Conservation (phyloP, 208 protist genomes). For the Acanthamoeba royreba region DNA sequence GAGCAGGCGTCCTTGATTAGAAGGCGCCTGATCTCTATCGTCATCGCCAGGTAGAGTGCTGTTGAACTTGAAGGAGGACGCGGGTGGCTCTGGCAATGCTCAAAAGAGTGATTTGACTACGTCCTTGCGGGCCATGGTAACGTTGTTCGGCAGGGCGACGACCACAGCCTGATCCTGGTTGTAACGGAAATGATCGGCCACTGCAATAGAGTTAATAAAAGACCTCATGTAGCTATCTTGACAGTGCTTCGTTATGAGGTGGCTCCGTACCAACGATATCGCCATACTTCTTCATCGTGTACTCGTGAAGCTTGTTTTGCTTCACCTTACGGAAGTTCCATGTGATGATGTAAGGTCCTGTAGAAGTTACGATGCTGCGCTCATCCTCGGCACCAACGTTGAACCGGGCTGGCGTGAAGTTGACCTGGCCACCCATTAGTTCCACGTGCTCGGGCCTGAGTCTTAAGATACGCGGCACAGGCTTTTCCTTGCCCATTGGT, state of each 20-base stretch:
- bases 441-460: constrained; percentile 65
- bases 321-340: constrained; percentile 79
- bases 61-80: no score
- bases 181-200: constrained; percentile 72
- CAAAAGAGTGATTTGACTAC: constrained; percentile 15
- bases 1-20: no score
- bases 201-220: background rate
- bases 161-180: constrained; percentile 70
- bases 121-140: constrained; percentile 59
- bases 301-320: constrained; percentile 57
- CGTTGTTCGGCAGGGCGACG: constrained; percentile 70
- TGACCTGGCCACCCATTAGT: constrained; percentile 60
- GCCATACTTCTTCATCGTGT: constrained; percentile 65
- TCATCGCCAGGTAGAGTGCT: no score
- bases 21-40: no score
- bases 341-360: constrained; percentile 73
- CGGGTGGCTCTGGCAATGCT: no score
- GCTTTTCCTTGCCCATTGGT: constrained; percentile 63
- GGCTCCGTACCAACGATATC: constrained; percentile 56
- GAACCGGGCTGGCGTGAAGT: constrained; percentile 79
- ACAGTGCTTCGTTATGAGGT: no score
- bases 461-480: constrained; percentile 61
- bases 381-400: constrained; percentile 60
- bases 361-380: constrained; percentile 70
- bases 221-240: no score